Percentiles rank a stretch among this genome's conserved stretches.
These are phyloP conservation scores for Colletotrichum salicis DNA, from an alignment of 2,329 filamentous ascomycete genomes.

Conservation along the genomic window DNA sequence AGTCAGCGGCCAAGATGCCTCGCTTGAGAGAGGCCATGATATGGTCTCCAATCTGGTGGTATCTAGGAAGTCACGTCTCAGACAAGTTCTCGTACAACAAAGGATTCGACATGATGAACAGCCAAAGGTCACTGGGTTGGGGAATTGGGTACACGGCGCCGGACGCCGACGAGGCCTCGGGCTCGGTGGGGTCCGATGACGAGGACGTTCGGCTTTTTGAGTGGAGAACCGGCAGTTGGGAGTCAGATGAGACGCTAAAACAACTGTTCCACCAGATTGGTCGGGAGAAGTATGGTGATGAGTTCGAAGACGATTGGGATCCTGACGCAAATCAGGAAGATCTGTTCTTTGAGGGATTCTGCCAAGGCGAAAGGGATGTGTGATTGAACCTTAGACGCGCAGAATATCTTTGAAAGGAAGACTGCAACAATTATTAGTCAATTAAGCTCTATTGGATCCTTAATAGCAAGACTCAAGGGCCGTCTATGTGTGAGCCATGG, in stretches of 20 bases:
- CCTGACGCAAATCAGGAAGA: conserved; percentile 12
- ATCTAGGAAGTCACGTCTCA: neutral
- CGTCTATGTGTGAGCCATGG: too few relatives aligned
- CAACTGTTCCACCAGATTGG: conserved; percentile 10
- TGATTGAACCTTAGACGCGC: neutral
- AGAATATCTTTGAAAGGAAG: neutral
- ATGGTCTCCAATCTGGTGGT: conserved; percentile 16
- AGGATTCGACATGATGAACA: neutral
- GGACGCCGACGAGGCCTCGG: too few relatives aligned
- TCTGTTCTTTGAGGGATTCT: conserved; percentile 12
- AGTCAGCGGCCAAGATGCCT: conserved; percentile 1
- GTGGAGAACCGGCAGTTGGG: neutral
- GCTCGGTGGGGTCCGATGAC: neutral
- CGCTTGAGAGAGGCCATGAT: conserved; percentile 13
- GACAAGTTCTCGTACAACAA: neutral
- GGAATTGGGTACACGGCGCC: conserved; percentile 14
- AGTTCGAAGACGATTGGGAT: neutral
- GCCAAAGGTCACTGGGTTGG: neutral
- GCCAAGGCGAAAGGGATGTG: neutral
- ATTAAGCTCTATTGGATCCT: too few relatives aligned
- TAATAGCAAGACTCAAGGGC: neutral
- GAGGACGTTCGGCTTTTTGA: neutral
- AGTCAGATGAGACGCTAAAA: neutral
- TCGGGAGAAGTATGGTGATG: neutral
- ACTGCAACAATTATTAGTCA: neutral